A percentile compares a stretch with the other conserved stretches of the same genome.
Evolutionary conservation across 2,329 filamentous ascomycete species (phyloP).

Genomic region (Pestalotiopsis sp.): DNA sequence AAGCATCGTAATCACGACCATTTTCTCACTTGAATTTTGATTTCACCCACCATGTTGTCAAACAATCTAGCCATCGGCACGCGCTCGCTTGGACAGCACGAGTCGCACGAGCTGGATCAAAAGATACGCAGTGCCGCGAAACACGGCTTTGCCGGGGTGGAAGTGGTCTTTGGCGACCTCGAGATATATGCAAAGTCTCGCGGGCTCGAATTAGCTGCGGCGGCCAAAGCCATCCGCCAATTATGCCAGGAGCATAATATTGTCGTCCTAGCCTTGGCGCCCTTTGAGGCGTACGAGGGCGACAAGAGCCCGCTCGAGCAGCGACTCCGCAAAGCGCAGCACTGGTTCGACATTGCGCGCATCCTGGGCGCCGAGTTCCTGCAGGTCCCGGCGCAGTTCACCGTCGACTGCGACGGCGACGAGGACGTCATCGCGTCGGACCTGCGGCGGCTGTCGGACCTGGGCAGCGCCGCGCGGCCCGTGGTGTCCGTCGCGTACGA

Average conservation of each 20-base stretch:
- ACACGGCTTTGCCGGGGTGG: background rate
- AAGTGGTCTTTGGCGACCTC: background rate
- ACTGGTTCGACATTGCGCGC: background rate
- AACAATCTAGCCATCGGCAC: background rate
- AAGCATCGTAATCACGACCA: background rate
- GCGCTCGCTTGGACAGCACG: background rate
- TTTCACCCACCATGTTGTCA: background rate
- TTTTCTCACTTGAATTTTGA: background rate
- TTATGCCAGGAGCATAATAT: conserved; percentile 22
- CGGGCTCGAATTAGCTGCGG: conserved; percentile 21
- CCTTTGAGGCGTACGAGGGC: background rate
- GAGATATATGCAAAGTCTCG: conserved; percentile 17
- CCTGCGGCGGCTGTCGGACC: background rate
- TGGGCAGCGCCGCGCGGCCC: background rate
- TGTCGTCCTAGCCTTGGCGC: background rate
- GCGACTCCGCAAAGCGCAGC: background rate
- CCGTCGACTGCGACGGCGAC: background rate
- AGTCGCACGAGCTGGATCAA: background rate
- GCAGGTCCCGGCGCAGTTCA: background rate
- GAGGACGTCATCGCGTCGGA: background rate
- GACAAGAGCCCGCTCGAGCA: background rate
- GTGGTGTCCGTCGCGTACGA: background rate
- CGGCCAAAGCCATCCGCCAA: background rate
- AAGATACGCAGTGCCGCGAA: background rate
- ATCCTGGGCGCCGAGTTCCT: background rate